Conservation (phyloP, 1,139 yeast genomes). For the Arxiozyma heterogenica region DNA sequence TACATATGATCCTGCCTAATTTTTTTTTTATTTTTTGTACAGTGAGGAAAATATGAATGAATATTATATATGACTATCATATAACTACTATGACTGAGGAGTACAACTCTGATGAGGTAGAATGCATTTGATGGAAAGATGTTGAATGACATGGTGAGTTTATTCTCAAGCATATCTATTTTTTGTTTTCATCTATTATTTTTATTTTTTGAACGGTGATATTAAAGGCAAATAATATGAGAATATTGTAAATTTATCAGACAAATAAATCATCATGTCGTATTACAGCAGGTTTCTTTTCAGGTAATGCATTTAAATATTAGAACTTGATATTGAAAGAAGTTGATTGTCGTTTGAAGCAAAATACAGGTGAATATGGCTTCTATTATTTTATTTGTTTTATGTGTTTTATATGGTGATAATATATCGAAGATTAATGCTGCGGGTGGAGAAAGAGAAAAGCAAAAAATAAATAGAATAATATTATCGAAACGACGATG, state of each 20-base stretch:
- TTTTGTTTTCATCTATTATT: no score
- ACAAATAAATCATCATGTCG: neutral
- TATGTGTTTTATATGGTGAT: neutral
- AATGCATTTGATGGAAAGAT: neutral
- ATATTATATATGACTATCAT: constrained; percentile 1
- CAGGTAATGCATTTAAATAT: neutral
- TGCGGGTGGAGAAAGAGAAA: no score
- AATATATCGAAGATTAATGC: neutral
- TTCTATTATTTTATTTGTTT: neutral
- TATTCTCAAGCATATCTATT: neutral
- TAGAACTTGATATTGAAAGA: neutral
- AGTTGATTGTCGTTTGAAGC: neutral
- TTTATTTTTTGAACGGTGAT: neutral
- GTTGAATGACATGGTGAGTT: neutral
- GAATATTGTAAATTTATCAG: no score
- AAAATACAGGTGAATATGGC: neutral
- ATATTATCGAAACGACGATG: neutral
- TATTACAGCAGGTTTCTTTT: neutral
- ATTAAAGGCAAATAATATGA: no score
- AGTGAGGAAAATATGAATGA: constrained; percentile 2
- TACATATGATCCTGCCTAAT: no score
- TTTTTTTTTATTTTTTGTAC: constrained; percentile 1
- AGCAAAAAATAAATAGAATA: neutral
- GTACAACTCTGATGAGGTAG: neutral
- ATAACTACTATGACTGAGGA: neutral